Conservation (phyloP, 768 basidiomycete species). For the Tulasnella sp. region DNA sequence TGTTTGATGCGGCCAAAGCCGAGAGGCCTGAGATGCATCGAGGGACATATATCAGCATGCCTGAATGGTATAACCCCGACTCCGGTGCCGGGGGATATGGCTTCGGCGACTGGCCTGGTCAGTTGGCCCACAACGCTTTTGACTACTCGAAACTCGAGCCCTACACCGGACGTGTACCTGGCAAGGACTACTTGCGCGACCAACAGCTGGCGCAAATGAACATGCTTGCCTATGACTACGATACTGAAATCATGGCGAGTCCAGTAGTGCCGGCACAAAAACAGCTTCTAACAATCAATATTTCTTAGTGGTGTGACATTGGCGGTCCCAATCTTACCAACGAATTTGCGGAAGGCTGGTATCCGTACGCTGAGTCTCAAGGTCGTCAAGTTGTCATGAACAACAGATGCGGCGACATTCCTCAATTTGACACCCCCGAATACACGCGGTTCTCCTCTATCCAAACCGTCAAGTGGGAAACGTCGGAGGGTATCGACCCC, state of each 20-base stretch:
- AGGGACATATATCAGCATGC: conserved; percentile 48
- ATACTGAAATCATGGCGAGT: conserved; percentile 43
- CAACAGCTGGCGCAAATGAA: conserved; percentile 42
- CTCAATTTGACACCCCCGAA: conserved; percentile 47
- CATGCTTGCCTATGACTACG: conserved; percentile 36
- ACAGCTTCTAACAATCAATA: conserved; percentile 17
- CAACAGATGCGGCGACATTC: conserved; percentile 36
- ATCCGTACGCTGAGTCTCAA: conserved; percentile 20
- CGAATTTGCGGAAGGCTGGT: conserved; percentile 19
- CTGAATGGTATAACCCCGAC: conserved; percentile 46
- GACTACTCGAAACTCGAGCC: conserved; percentile 38
- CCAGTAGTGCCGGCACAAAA: neutral
- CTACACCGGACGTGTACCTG: conserved; percentile 40
- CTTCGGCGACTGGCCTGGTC: conserved; percentile 40
- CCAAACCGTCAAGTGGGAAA: conserved; percentile 43
- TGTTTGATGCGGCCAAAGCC: conserved; percentile 37
- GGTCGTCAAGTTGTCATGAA: conserved; percentile 39
- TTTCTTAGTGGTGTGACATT: conserved; percentile 43
- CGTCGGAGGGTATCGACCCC: conserved; percentile 38
- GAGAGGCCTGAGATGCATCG: conserved; percentile 40
- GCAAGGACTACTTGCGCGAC: conserved; percentile 41
- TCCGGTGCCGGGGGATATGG: conserved; percentile 35
- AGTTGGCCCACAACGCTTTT: conserved; percentile 41
- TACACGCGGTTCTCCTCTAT: conserved; percentile 38
- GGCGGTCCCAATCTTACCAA: conserved; percentile 25